These are phyloP conservation scores for Ceratobasidium sp. DNA, from an alignment of 1,284 basidiomycete genomes.

Conservation along the genomic window DNA sequence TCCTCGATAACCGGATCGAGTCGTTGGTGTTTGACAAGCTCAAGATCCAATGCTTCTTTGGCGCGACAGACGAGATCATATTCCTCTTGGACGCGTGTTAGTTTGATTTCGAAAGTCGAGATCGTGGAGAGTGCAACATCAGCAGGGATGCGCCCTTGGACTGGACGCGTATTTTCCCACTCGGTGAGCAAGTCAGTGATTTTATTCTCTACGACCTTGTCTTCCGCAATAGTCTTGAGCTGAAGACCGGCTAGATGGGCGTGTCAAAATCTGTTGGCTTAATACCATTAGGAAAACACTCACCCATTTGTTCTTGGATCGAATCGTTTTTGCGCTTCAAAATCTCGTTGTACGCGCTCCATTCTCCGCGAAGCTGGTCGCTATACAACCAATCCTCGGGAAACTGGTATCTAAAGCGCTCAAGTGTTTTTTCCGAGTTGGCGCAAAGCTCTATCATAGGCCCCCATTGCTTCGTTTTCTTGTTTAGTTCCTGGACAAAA, in stretches of 20 bases:
- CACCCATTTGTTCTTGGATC: conserved; percentile 96
- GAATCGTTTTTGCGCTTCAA: conserved; percentile 97
- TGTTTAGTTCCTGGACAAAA: conserved; percentile 98
- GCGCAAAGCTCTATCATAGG: conserved; percentile 95
- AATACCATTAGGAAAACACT: conserved; percentile 47
- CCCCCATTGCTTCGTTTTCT: conserved; percentile 96
- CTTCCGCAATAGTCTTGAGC: conserved; percentile 98
- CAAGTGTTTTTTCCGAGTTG: conserved; percentile 94
- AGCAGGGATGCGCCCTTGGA: conserved; percentile 94
- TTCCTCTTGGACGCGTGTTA: conserved; percentile 90
- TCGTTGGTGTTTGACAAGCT: conserved; percentile 88
- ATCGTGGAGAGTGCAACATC: conserved; percentile 96
- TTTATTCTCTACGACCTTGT: conserved; percentile 96
- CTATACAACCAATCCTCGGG: conserved; percentile 98
- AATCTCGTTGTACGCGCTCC: conserved; percentile 98
- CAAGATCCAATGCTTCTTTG: conserved; percentile 96
- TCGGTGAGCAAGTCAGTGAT: conserved; percentile 89
- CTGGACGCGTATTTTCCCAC: conserved; percentile 96
- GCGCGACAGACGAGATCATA: conserved; percentile 94
- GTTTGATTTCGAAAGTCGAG: conserved; percentile 90
- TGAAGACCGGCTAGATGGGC: conserved; percentile 84
- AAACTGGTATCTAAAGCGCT: conserved; percentile 96
- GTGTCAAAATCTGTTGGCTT: conserved; percentile 16
- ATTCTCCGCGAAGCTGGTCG: conserved; percentile 96
- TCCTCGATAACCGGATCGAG: conserved; percentile 96